Conservation (phyloP, 352 stramenopile genomes). For the Blastocystis sp. region DNA sequence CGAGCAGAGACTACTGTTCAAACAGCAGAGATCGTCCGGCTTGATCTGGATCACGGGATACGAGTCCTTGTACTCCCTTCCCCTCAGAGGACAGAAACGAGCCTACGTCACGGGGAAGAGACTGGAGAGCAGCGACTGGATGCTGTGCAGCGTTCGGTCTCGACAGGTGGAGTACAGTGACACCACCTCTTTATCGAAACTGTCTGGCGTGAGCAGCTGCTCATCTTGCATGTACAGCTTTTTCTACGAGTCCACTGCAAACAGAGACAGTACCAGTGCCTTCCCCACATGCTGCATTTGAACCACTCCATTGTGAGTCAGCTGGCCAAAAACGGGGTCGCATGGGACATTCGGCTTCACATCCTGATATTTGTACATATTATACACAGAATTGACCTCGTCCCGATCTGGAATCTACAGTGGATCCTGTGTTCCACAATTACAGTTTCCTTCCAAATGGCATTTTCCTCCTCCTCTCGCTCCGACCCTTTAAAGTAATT, state of each 20-base stretch:
- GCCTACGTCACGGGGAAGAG: slow-evolving; percentile 1
- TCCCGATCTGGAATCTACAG: not conserved
- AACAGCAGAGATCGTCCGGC: not conserved
- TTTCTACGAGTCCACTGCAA: not conserved
- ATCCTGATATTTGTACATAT: not conserved
- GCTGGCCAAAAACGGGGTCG: slow-evolving; percentile 23
- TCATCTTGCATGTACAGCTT: slow-evolving; percentile 12
- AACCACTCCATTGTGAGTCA: not conserved
- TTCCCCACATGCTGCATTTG: slow-evolving; percentile 8
- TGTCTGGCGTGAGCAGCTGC: not conserved
- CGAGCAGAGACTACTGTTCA: not conserved
- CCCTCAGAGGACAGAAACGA: not conserved
- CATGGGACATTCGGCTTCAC: not conserved
- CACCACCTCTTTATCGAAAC: not conserved
- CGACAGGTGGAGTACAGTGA: slow-evolving; percentile 21
- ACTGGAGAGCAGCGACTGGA: slow-evolving; percentile 11
- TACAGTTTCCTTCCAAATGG: slow-evolving; percentile 3
- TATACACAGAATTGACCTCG: not conserved
- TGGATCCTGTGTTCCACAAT: not conserved
- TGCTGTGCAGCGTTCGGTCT: slow-evolving; percentile 32
- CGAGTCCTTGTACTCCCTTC: not conserved
- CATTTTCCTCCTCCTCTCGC: not conserved
- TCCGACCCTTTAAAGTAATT: not conserved
- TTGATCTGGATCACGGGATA: slow-evolving; percentile 22
- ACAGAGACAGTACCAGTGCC: not conserved